Evolutionary conservation across 148 eudicot genomes (phyloP).

Genomic region (Vaccinium macrocarpon): DNA sequence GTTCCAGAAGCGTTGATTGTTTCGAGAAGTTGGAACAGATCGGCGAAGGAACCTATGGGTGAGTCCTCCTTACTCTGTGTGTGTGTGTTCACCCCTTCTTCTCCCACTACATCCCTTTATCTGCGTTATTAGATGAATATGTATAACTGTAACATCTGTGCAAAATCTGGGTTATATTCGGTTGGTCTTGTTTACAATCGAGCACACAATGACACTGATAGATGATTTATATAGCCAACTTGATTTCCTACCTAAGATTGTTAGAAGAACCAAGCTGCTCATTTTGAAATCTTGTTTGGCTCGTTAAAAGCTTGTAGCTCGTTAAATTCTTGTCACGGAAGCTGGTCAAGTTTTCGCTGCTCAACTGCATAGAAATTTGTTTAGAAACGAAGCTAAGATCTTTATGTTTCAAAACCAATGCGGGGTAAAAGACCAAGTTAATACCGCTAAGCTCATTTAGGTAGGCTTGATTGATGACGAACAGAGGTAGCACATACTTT

Average conservation of each 20-base stretch:
- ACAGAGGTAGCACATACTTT: not conserved
- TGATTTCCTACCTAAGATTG: not conserved
- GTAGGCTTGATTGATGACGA: not conserved
- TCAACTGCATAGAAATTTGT: not conserved
- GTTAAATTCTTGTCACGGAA: not conserved
- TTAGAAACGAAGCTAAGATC: not conserved
- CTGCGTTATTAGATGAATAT: no score
- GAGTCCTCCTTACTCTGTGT: not conserved
- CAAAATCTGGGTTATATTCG: not conserved
- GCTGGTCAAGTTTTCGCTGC: not conserved
- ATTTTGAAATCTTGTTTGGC: not conserved
- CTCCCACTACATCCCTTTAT: no score
- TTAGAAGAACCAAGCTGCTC: not conserved
- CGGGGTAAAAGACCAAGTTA: not conserved
- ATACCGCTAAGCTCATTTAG: not conserved
- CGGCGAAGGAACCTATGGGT: conserved; percentile 96
- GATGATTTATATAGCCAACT: not conserved
- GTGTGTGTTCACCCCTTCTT: not conserved
- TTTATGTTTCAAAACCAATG: not conserved
- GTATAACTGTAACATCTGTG: not conserved
- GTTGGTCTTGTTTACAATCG: not conserved
- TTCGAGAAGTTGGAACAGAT: conserved; percentile 83
- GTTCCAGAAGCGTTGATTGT: conserved; percentile 83
- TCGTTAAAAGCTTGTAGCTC: not conserved
- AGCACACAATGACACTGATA: not conserved